Evolutionary conservation across 345 rosid genomes (phyloP).

Genomic region (Hibiscus trionum): DNA sequence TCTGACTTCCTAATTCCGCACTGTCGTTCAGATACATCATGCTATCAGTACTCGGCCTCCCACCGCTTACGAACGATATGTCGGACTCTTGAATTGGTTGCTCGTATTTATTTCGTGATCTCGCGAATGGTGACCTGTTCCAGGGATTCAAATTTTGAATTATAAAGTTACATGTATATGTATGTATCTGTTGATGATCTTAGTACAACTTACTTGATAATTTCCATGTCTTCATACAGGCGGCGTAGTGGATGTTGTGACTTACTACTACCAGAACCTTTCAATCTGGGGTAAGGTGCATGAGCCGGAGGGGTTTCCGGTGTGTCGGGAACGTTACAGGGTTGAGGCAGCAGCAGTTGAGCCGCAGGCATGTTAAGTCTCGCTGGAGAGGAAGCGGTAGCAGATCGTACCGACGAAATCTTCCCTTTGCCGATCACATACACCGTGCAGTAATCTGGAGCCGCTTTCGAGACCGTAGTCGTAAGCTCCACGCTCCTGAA

Average conservation of each 20-base stretch:
- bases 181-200: neutral
- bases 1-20: conserved; percentile 24
- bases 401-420: conserved; percentile 48
- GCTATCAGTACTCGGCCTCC: conserved; percentile 49
- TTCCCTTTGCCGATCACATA: conserved; percentile 66
- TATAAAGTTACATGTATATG: neutral
- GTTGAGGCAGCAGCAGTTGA: conserved; percentile 12
- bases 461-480: conserved; percentile 43
- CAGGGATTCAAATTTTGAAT: neutral
- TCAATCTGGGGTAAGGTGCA: conserved; percentile 9
- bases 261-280: conserved; percentile 26
- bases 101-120: conserved; percentile 36
- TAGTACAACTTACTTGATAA: conserved; percentile 20
- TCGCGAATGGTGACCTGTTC: conserved; percentile 57
- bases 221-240: conserved; percentile 29
- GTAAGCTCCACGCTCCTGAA: conserved; percentile 59
- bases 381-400: conserved; percentile 33
- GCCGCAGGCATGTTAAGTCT: conserved; percentile 5
- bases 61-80: conserved; percentile 68
- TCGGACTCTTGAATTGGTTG: conserved; percentile 43
- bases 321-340: neutral
- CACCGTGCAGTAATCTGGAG: conserved; percentile 64
- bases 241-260: conserved; percentile 14
- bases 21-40: conserved; percentile 35
- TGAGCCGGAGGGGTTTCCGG: neutral